Evolutionary conservation across 441 rosid genomes (phyloP).

Genomic region (Adansonia madagascariensis): DNA sequence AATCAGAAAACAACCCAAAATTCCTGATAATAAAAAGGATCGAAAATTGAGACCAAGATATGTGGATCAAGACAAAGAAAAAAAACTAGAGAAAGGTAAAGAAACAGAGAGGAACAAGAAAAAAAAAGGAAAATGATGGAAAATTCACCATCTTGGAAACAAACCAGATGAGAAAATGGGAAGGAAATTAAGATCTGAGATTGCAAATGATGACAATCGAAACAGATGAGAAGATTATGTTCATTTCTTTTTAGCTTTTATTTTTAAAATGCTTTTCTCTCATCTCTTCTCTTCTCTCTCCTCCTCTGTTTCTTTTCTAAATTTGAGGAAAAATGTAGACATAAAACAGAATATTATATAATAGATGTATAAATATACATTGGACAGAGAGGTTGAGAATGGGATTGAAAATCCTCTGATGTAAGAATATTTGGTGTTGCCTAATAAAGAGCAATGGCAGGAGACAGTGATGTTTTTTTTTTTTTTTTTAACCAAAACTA

Average conservation of each 20-base stretch:
- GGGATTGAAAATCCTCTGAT: conserved; percentile 56
- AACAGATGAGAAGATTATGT: conserved; percentile 53
- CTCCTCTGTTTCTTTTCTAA: conserved; percentile 38
- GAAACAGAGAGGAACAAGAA: conserved; percentile 1
- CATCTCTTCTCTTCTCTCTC: conserved; percentile 26
- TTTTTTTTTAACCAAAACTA: neutral
- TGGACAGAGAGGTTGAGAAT: conserved; percentile 21
- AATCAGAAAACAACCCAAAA: conserved; percentile 43
- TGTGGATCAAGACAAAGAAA: conserved; percentile 38
- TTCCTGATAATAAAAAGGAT: conserved; percentile 37
- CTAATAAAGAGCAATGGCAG: conserved; percentile 37
- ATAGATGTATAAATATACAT: conserved; percentile 33
- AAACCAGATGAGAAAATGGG: conserved; percentile 61
- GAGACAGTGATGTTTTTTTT: conserved; percentile 32
- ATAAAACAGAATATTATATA: conserved; percentile 27
- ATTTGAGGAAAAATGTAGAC: conserved; percentile 40
- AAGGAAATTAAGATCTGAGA: conserved; percentile 70
- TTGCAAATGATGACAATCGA: conserved; percentile 53
- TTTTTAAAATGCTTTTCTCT: conserved; percentile 27
- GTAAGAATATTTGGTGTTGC: conserved; percentile 58
- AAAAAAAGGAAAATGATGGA: neutral
- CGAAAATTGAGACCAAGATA: conserved; percentile 27
- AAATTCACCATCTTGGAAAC: conserved; percentile 60
- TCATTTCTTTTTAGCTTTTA: conserved; percentile 45
- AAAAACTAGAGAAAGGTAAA: conserved; percentile 36